Conservation (phyloP, 2,329 filamentous ascomycete species). For the Colletotrichum phormii region DNA sequence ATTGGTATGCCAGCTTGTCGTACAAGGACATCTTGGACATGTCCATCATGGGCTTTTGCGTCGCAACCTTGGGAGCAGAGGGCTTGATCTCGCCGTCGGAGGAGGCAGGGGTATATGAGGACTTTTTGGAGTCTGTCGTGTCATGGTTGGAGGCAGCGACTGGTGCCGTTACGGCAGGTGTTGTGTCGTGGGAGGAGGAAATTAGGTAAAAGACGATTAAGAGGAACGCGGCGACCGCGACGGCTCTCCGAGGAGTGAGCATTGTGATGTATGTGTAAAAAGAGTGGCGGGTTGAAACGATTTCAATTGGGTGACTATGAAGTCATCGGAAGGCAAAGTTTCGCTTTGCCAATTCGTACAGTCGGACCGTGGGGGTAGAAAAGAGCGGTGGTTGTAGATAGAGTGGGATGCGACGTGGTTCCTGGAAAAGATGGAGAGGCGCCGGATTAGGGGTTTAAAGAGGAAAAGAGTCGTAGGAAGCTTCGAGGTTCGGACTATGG, state of each 20-base stretch:
- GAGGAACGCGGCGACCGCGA: conserved; percentile 77
- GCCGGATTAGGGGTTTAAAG: conserved; percentile 19
- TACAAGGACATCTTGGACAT: conserved; percentile 77
- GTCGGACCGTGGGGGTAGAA: background rate
- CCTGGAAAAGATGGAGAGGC: background rate
- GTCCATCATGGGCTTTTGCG: conserved; percentile 76
- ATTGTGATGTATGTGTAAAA: conserved; percentile 58
- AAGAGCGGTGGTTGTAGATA: background rate
- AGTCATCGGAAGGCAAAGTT: conserved; percentile 7
- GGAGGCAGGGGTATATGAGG: background rate
- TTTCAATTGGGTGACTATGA: conserved; percentile 2
- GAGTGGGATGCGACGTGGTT: conserved; percentile 24
- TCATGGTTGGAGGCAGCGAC: conserved; percentile 38
- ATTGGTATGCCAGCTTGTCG: conserved; percentile 91
- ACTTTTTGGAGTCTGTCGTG: conserved; percentile 16
- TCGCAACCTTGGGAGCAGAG: conserved; percentile 47
- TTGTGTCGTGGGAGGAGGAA: conserved; percentile 66
- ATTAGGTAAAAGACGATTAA: conserved; percentile 78
- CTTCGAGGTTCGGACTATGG: background rate
- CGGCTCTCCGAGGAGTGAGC: conserved; percentile 82
- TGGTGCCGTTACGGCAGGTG: conserved; percentile 40
- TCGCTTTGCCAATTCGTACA: conserved; percentile 1
- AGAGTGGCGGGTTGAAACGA: background rate
- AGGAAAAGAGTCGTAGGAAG: background rate
- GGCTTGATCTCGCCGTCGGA: conserved; percentile 13